phyloP scores from a whole-genome alignment of 73 alveolate species.

The Tetrahymena elliotti region DNA sequence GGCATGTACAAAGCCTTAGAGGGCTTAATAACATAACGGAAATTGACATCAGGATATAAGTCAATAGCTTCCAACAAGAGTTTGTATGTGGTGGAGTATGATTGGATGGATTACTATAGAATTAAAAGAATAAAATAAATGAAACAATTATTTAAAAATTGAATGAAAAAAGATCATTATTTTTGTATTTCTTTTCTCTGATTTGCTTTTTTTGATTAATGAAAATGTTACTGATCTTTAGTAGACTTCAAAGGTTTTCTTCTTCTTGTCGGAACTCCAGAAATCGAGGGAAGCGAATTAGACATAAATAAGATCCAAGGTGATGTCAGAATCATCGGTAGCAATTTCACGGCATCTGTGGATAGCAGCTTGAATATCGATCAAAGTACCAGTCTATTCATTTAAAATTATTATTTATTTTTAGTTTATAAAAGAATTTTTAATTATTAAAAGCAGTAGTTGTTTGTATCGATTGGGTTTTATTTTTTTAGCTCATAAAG shows the following conservation, averaged over 20 bases:
- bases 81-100: constrained; percentile 7
- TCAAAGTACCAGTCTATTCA: constrained; percentile 42
- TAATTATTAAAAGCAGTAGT: not conserved
- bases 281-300: constrained; percentile 10
- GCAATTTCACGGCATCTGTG: constrained; percentile 39
- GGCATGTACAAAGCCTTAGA: constrained; percentile 18
- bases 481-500: not conserved
- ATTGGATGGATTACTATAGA: constrained; percentile 14
- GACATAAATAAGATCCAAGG: constrained; percentile 37
- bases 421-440: constrained; percentile 8
- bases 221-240: constrained; percentile 30
- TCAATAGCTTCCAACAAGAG: constrained; percentile 30
- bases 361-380: constrained; percentile 49
- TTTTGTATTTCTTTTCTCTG: no score
- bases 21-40: constrained; percentile 49
- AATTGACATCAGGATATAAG: constrained; percentile 44
- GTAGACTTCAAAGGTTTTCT: constrained; percentile 38
- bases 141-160: no score
- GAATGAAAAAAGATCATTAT: no score
- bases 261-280: not conserved
- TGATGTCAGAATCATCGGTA: constrained; percentile 35
- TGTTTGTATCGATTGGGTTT: not conserved
- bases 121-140: not conserved
- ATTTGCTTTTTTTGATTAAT: no score
- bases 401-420: constrained; percentile 15